Evolutionary conservation across 495 filamentous ascomycete species (phyloP), one percentile per base, ranked within the genome.

Genomic region (Aspergillus panamensis): DNA sequence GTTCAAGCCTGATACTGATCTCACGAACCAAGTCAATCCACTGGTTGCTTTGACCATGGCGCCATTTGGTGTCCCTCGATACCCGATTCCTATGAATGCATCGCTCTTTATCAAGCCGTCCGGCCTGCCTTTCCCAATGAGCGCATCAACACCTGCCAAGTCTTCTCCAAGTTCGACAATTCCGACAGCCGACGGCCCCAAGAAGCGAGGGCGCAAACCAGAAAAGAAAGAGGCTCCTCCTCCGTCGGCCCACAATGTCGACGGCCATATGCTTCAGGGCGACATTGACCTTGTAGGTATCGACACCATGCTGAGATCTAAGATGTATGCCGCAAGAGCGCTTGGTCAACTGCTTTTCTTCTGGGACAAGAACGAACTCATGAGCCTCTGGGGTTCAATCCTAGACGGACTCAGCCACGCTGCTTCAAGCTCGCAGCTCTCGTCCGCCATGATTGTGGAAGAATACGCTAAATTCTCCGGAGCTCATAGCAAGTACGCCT

Each of bases 181-280:
- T 5, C 58, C 61, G 31, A 57, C 51, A 3, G 7, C 66, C 8
- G 72, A 73, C 39, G 64, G 63, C 1, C 33, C 56, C 19, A 77
- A 76, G 52, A 96, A 94, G 73, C 84, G 88, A 53, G 83, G 91
- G 32, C 85, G 90, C 62, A 92, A 91, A 66, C 87, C 87, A 0
- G 89, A 91, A 33, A 93, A 90, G 78, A 85, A 87, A 44, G 88
- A 92, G 60, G 84, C 89, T n/a, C 73, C 82, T 25, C 67, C 83
- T 0, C 73, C 75, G 25, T 85, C 87, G 13, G 80, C 86, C 4
- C 95, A 98, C 70, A 96, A 98, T 69, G 90, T 98, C 35, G 94
- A 98, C 67, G 94, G 91, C 16, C 91, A 95, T 65, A 97, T 98
- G 90, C 90, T 98, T 73, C 89, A 91, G 64, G 94, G 94, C 43